Conservation (phyloP, 1,139 yeast genomes). For the Candida sp. region DNA sequence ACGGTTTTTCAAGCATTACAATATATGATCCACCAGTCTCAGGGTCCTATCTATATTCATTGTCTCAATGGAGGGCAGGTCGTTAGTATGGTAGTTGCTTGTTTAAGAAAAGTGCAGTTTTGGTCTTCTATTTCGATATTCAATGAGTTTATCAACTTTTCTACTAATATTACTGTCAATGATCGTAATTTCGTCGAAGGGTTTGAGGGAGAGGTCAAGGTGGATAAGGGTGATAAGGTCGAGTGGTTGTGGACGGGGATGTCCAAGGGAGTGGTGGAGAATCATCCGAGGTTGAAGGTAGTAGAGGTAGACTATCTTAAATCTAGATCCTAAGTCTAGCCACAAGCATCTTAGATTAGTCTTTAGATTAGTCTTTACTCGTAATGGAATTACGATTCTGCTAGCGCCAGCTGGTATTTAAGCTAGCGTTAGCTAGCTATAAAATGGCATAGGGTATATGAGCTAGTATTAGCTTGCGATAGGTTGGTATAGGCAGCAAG, state of each 20-base stretch:
- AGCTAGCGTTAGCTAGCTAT: too few relatives aligned
- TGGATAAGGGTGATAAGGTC: constrained; percentile 48
- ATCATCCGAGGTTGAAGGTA: constrained; percentile 40
- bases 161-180: constrained; percentile 76
- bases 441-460: too few relatives aligned
- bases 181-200: constrained; percentile 84
- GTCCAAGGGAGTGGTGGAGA: constrained; percentile 51
- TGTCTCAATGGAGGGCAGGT: constrained; percentile 90
- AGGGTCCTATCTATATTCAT: constrained; percentile 76
- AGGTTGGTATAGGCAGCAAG: too few relatives aligned
- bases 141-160: constrained; percentile 77
- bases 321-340: too few relatives aligned
- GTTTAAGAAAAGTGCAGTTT: constrained; percentile 75
- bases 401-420: too few relatives aligned
- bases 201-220: constrained; percentile 61
- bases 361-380: too few relatives aligned
- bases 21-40: constrained; percentile 53
- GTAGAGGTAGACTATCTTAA: constrained; percentile 13
- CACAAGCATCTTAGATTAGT: too few relatives aligned
- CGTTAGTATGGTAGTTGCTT: constrained; percentile 79
- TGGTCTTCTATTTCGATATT: constrained; percentile 91
- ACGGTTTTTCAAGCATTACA: constrained; percentile 59
- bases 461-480: too few relatives aligned
- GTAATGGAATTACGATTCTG: too few relatives aligned
- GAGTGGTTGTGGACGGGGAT: constrained; percentile 79